phyloP scores from a whole-genome alignment of 495 filamentous ascomycete species.

The Melanomma pulvis-pyrius region DNA sequence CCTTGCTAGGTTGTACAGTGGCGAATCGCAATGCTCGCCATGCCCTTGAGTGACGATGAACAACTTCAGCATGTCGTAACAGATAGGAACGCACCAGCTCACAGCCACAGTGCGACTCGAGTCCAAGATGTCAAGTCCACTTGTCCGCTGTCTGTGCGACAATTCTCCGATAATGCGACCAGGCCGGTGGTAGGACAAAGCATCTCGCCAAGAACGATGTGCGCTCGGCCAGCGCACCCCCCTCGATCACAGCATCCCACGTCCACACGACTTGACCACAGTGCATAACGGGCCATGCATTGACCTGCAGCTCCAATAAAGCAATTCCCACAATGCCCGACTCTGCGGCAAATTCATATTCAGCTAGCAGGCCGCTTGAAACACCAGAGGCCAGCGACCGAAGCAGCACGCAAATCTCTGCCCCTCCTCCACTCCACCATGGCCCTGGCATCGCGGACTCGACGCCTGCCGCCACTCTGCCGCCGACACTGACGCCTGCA shows the following conservation, averaged over 20 bases:
- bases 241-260: slow-evolving; percentile 33
- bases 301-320: slow-evolving; percentile 36
- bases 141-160: slow-evolving; percentile 19
- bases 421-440: slow-evolving; percentile 18
- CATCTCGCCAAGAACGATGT: slow-evolving; percentile 13
- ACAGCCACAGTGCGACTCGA: background rate
- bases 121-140: slow-evolving; percentile 5
- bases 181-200: slow-evolving; percentile 16
- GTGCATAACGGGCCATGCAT: slow-evolving; percentile 35
- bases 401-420: slow-evolving; percentile 8
- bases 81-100: background rate
- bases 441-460: slow-evolving; percentile 27
- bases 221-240: slow-evolving; percentile 15
- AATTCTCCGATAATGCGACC: slow-evolving; percentile 21
- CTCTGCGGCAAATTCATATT: slow-evolving; percentile 15
- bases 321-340: slow-evolving; percentile 34
- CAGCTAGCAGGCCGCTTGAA: slow-evolving; percentile 21
- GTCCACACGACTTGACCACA: slow-evolving; percentile 27
- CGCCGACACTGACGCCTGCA: slow-evolving; percentile 33
- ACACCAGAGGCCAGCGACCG: slow-evolving; percentile 14
- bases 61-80: background rate
- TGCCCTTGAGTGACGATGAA: background rate
- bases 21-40: background rate
- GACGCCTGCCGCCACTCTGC: slow-evolving; percentile 9
- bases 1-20: background rate